These are phyloP conservation scores for Albatrellus ellisii DNA, from an alignment of 768 basidiomycete species.

Conservation along the genomic window DNA sequence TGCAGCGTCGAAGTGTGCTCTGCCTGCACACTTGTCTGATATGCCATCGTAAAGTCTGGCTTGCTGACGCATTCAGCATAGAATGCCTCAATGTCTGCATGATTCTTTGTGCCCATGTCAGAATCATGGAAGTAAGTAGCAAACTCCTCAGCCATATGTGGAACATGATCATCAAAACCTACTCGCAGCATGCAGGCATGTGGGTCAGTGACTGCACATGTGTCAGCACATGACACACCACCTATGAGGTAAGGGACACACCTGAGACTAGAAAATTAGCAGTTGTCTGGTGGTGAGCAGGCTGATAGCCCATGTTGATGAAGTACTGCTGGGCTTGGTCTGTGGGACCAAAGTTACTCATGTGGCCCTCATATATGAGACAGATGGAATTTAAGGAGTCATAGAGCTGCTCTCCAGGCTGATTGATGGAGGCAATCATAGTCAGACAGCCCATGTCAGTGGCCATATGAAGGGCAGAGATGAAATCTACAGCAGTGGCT, in stretches of 20 bases:
- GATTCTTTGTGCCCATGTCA: slow-evolving; percentile 27
- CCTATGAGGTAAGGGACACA: slow-evolving; percentile 8
- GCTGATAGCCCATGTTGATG: slow-evolving; percentile 46
- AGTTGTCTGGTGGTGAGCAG: neutral
- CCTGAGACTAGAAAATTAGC: slow-evolving; percentile 45
- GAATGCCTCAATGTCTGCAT: slow-evolving; percentile 34
- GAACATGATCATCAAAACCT: slow-evolving; percentile 27
- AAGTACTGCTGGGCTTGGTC: slow-evolving; percentile 58
- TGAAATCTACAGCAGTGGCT: too few relatives aligned
- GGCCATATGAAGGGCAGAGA: too few relatives aligned
- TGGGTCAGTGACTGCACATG: slow-evolving; percentile 40
- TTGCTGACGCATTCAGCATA: slow-evolving; percentile 29
- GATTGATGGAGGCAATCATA: too few relatives aligned
- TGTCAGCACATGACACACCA: neutral
- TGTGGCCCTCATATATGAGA: slow-evolving; percentile 59
- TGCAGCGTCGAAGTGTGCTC: slow-evolving; percentile 37
- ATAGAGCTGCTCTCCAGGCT: too few relatives aligned
- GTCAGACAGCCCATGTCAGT: too few relatives aligned
- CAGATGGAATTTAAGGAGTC: too few relatives aligned
- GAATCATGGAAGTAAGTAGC: slow-evolving; percentile 25
- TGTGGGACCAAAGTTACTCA: slow-evolving; percentile 65
- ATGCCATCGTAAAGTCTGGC: slow-evolving; percentile 27
- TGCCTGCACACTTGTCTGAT: slow-evolving; percentile 31
- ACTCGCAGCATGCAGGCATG: slow-evolving; percentile 37
- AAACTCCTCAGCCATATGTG: slow-evolving; percentile 46